These are phyloP conservation scores for Solanum okadae DNA, from an alignment of 257 asterid species.

Conservation along the genomic window DNA sequence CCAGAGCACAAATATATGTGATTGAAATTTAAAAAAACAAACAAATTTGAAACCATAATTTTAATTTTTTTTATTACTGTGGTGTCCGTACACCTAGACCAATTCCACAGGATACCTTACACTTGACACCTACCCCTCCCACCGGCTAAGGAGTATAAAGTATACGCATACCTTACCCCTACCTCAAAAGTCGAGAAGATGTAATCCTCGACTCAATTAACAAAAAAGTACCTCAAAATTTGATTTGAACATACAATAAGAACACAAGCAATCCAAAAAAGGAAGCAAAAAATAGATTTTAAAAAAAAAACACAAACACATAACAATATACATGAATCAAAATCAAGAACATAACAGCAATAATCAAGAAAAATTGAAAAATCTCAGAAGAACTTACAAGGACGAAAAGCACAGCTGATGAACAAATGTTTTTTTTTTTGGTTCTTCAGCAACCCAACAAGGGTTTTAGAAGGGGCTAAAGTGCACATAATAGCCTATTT, in stretches of 20 bases:
- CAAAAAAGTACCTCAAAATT: not conserved
- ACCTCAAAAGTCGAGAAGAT: not conserved
- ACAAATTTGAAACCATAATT: not conserved
- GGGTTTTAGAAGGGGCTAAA: not conserved
- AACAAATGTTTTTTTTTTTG: not conserved
- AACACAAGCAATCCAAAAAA: not conserved
- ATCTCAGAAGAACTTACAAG: not conserved
- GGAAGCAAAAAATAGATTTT: not conserved
- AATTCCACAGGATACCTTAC: not conserved
- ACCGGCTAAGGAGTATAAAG: not conserved
- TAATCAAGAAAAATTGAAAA: not conserved
- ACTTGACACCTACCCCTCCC: not conserved
- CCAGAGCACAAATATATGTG: not conserved
- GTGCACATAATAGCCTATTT: not conserved
- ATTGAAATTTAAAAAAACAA: too few relatives aligned
- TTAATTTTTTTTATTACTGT: too few relatives aligned
- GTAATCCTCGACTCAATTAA: not conserved
- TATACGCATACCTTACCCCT: not conserved
- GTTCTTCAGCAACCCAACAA: not conserved
- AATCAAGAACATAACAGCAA: not conserved
- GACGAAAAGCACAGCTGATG: not conserved
- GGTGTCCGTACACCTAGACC: not conserved
- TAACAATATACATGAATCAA: not conserved
- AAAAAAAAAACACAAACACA: not conserved
- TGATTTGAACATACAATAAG: not conserved